Evolutionary conservation across 2,329 filamentous ascomycete genomes (phyloP).

Genomic region (Epichloe gansuensis): DNA sequence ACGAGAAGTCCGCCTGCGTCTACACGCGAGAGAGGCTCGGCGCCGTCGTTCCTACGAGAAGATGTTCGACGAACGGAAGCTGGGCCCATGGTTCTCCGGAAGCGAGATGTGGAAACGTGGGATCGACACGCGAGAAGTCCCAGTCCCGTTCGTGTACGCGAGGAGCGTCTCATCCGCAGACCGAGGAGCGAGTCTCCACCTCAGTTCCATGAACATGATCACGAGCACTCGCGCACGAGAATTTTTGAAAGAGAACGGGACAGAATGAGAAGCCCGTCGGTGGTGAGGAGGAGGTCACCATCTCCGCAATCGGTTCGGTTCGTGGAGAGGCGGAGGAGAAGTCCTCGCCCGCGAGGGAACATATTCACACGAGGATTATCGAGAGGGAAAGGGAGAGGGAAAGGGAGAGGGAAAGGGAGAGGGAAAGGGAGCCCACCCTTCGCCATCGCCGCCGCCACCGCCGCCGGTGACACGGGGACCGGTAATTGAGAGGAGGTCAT

Average conservation of each 20-base stretch:
- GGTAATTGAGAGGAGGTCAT: slow-evolving; percentile 82
- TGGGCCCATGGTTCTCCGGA: slow-evolving; percentile 41
- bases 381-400: slow-evolving; percentile 28
- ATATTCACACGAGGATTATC: slow-evolving; percentile 37
- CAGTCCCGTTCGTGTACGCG: slow-evolving; percentile 28
- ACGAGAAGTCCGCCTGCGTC: slow-evolving; percentile 14
- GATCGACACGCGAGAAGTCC: slow-evolving; percentile 36
- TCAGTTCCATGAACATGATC: slow-evolving; percentile 19
- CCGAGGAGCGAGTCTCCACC: slow-evolving; percentile 31
- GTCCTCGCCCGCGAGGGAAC: slow-evolving; percentile 32
- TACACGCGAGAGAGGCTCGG: slow-evolving; percentile 28
- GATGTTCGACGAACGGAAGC: slow-evolving; percentile 35
- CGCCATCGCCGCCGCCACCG: slow-evolving; percentile 42
- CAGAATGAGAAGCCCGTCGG: slow-evolving; percentile 26
- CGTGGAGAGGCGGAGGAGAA: slow-evolving; percentile 25
- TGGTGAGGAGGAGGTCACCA: slow-evolving; percentile 13
- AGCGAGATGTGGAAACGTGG: slow-evolving; percentile 42
- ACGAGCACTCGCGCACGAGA: slow-evolving; percentile 23
- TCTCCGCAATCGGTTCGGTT: slow-evolving; percentile 23
- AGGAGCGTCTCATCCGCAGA: slow-evolving; percentile 31
- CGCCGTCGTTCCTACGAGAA: slow-evolving; percentile 40
- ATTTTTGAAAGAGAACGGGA: slow-evolving; percentile 30
- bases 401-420: slow-evolving; percentile 27
- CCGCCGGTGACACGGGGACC: slow-evolving; percentile 60
- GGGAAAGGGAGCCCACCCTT: slow-evolving; percentile 23